A percentile compares a stretch with the other conserved stretches of the same genome.
Evolutionary conservation across 352 stramenopile species (phyloP).

Genomic region (Phytopythium cucurbitacearum): DNA sequence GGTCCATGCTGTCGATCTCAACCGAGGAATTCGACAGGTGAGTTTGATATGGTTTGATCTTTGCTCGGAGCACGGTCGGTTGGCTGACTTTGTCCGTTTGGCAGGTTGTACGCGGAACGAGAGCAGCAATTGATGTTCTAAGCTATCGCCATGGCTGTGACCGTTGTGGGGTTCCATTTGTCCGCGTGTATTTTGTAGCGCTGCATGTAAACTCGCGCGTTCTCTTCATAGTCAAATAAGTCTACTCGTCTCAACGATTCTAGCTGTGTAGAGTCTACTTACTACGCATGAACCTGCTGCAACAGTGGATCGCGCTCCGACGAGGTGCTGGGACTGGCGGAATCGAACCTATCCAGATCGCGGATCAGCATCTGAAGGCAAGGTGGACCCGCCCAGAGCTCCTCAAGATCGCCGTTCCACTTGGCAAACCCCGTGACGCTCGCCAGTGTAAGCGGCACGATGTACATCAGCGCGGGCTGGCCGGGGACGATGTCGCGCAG

Average conservation of each 20-base stretch:
- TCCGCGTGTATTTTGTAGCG: no score
- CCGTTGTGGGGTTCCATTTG: no score
- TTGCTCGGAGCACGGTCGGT: neutral
- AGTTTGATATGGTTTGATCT: neutral
- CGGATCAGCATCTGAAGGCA: conserved; percentile 24
- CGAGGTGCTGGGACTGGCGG: neutral
- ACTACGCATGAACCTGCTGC: neutral
- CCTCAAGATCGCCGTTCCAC: conserved; percentile 44
- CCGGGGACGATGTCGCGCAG: conserved; percentile 83
- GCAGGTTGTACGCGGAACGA: conserved; percentile 33
- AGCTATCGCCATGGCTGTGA: no score
- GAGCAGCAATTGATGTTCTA: conserved; percentile 15
- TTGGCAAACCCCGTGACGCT: conserved; percentile 54
- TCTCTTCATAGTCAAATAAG: no score
- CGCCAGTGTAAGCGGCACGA: conserved; percentile 88
- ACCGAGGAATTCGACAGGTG: conserved; percentile 77
- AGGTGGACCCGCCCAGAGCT: conserved; percentile 74
- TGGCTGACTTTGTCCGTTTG: neutral
- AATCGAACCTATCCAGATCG: neutral
- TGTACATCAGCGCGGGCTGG: conserved; percentile 94
- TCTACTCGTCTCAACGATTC: no score
- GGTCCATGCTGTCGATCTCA: conserved; percentile 78
- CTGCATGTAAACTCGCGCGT: no score
- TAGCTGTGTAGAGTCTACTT: no score
- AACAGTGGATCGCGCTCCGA: conserved; percentile 2